A percentile compares a stretch with the other conserved stretches of the same genome.
Evolutionary conservation across 2,329 filamentous ascomycete genomes (phyloP).

Genomic region (Aspergillus melleus): DNA sequence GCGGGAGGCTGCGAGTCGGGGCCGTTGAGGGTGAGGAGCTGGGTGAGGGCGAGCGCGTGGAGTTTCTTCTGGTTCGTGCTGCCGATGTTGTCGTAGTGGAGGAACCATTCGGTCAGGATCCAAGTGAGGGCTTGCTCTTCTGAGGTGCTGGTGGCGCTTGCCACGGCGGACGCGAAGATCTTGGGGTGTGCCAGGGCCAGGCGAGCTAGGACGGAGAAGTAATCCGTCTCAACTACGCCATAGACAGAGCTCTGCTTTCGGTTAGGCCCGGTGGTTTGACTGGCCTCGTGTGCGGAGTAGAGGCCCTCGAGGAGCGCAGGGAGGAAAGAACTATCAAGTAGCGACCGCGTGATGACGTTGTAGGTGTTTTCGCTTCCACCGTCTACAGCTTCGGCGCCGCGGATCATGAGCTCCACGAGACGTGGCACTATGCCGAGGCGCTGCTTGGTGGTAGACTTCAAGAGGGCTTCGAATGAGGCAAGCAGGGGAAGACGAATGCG

Average conservation of each 20-base stretch:
- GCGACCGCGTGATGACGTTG: slow-evolving; percentile 63
- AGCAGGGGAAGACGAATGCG: slow-evolving; percentile 39
- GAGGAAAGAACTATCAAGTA: slow-evolving; percentile 64
- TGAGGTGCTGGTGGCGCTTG: slow-evolving; percentile 33
- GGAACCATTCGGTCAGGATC: slow-evolving; percentile 51
- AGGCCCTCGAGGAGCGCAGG: slow-evolving; percentile 65
- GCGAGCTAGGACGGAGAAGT: slow-evolving; percentile 78
- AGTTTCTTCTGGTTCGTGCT: slow-evolving; percentile 50
- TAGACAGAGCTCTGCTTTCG: slow-evolving; percentile 68
- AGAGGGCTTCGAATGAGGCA: slow-evolving; percentile 40
- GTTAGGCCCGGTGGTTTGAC: slow-evolving; percentile 80
- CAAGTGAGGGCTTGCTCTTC: slow-evolving; percentile 41
- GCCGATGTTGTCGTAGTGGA: slow-evolving; percentile 50
- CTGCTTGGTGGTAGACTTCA: slow-evolving; percentile 39
- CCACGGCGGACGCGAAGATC: slow-evolving; percentile 61
- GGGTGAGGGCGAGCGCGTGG: slow-evolving; percentile 47
- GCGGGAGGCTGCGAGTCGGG: slow-evolving; percentile 37
- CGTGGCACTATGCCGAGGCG: slow-evolving; percentile 44
- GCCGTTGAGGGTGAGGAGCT: slow-evolving; percentile 42
- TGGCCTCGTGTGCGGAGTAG: slow-evolving; percentile 68
- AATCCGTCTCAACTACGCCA: slow-evolving; percentile 77
- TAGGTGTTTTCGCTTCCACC: slow-evolving; percentile 58
- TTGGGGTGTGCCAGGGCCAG: slow-evolving; percentile 71
- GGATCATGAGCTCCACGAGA: slow-evolving; percentile 65
- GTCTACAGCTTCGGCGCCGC: slow-evolving; percentile 62